phyloP scores from a whole-genome alignment of 306 rosid genomes.

The Fragaria ananassa region DNA sequence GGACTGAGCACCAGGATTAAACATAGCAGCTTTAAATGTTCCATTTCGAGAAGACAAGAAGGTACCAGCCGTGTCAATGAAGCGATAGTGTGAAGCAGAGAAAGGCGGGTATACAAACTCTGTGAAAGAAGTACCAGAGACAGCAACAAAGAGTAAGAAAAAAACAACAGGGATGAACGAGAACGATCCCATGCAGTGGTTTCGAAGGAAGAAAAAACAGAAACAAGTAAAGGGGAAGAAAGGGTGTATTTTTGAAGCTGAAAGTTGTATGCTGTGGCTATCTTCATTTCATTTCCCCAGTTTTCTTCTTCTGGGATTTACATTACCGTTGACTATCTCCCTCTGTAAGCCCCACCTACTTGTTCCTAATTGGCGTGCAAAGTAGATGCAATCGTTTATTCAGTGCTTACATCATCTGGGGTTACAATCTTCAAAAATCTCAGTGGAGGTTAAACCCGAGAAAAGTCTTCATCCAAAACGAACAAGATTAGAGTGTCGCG shows the following conservation, averaged over 20 bases:
- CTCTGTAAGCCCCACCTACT: slow-evolving; percentile 31
- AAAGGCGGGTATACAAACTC: slow-evolving; percentile 55
- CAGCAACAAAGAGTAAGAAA: slow-evolving; percentile 32
- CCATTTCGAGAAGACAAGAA: slow-evolving; percentile 61
- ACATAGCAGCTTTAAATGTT: slow-evolving; percentile 59
- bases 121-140: slow-evolving; percentile 34
- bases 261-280: slow-evolving; percentile 32
- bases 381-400: slow-evolving; percentile 27
- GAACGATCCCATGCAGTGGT: slow-evolving; percentile 54
- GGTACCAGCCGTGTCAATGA: slow-evolving; percentile 49
- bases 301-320: slow-evolving; percentile 15
- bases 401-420: slow-evolving; percentile 29
- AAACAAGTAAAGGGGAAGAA: slow-evolving; percentile 22
- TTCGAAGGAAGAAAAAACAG: slow-evolving; percentile 28
- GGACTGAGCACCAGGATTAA: slow-evolving; percentile 44
- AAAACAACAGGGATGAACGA: slow-evolving; percentile 29
- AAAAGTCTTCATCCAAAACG: slow-evolving; percentile 15
- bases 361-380: slow-evolving; percentile 37
- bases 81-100: slow-evolving; percentile 48
- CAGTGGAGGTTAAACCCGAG: slow-evolving; percentile 13
- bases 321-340: slow-evolving; percentile 48
- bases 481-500: slow-evolving; percentile 20
- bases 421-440: slow-evolving; percentile 27
- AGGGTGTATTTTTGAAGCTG: slow-evolving; percentile 15
- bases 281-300: slow-evolving; percentile 32